Base-by-base conservation (phyloP, 306 rosid species). In the Dryas alaskensis region DNA sequence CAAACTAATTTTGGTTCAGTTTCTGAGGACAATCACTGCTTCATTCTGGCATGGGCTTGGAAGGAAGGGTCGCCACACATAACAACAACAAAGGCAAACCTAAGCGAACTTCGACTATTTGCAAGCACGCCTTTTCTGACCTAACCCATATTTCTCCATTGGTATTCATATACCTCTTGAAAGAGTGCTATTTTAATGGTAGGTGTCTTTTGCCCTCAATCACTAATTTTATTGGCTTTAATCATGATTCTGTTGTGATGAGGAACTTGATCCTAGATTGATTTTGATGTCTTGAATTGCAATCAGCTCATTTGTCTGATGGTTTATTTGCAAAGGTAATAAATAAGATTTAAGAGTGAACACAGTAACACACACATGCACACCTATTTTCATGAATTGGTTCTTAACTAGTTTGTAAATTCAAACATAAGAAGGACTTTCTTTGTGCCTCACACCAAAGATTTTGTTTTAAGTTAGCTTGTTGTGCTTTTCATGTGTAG, bases 121-220 rank as follows among this genome's bases (percentile, higher is more conserved):
- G 89, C 59, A 69, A 55, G 71, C 98, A 95, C 83, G 85, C 96
- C 13, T 92, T 90, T 72, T 81, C 78, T 70, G 87, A 95, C 80
- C 80, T 95, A 42, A 57, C 78, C 17, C 84, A 82, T 71, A 89
- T 90, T 54, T 81, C 99, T 66, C 99, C 98, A 0, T 81, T 87
- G 80, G 89, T 92, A 57, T 95, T 95, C 82, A 31, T 95, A 63
- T 86, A 81, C 81, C 92, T 92, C 67, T 83, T 95, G 77, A 95
- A 90, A 85, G 93, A 86, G 73, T 95, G 92, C 65, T 90, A 95
- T 77, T 73, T 76, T 72, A 68, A 76, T 82, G 98, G 98, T 94
- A 89, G 46, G 95, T 4, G 42, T 53, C 72, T 62, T 75, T 74
- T 52, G 75, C 70, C 27, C 44, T 60, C 11, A 27, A 48, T 65